Percentiles rank a stretch among this genome's conserved stretches.
phyloP scores from a whole-genome alignment of 106 monocot species.

The Dendrobium chrysotoxum region DNA sequence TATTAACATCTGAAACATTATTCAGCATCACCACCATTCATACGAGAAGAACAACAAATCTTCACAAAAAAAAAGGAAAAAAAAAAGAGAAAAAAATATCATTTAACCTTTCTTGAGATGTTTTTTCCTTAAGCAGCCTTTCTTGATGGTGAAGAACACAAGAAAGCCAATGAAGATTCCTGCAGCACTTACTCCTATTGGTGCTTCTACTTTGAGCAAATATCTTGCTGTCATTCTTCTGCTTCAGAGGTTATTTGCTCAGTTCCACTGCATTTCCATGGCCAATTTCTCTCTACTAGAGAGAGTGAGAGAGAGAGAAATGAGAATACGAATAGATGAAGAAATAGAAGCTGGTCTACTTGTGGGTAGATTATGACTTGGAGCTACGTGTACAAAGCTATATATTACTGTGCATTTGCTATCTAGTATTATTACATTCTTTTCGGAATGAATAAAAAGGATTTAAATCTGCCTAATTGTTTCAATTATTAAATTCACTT shows the following conservation, averaged over 20 bases:
- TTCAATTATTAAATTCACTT: no score
- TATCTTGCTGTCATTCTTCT: not conserved
- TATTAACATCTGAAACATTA: not conserved
- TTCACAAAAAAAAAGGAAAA: not conserved
- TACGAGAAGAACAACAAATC: not conserved
- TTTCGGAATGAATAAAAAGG: no score
- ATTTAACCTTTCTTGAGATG: slow-evolving; percentile 6
- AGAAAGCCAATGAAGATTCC: slow-evolving; percentile 1
- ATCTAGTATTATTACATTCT: no score
- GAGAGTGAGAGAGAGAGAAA: no score
- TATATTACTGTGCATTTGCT: no score
- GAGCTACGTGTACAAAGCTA: no score
- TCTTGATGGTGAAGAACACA: slow-evolving; percentile 16
- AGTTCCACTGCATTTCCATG: not conserved
- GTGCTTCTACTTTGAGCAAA: not conserved
- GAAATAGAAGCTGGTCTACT: no score
- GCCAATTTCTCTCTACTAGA: not conserved
- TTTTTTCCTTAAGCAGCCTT: not conserved
- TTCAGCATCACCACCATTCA: not conserved
- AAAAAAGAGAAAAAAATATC: not conserved
- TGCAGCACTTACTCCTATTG: not conserved
- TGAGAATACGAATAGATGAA: no score
- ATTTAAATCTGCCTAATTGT: no score
- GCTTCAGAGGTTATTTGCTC: not conserved
- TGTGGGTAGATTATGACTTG: no score